Conservation (phyloP, 495 filamentous ascomycete genomes). For the Penicillium bovifimosum region DNA sequence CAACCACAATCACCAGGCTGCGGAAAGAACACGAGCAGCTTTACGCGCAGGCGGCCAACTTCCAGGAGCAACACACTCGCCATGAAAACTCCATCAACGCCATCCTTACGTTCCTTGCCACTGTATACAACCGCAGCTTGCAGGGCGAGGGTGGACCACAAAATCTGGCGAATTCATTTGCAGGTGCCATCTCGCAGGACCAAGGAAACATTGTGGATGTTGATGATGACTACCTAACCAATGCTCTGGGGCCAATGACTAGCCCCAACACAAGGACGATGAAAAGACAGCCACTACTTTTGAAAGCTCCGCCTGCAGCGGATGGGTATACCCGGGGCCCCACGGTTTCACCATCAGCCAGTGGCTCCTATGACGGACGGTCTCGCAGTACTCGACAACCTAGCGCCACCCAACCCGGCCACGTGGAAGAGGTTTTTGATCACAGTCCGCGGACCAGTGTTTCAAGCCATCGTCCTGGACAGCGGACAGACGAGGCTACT, state of each 20-base stretch:
- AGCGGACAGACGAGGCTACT: slow-evolving; percentile 19
- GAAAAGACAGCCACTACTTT: slow-evolving; percentile 46
- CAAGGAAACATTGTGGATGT: slow-evolving; percentile 70
- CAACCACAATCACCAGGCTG: slow-evolving; percentile 67
- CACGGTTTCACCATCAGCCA: slow-evolving; percentile 37
- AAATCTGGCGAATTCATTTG: slow-evolving; percentile 66
- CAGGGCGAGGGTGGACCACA: slow-evolving; percentile 56
- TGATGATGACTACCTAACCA: slow-evolving; percentile 51
- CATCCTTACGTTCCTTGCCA: slow-evolving; percentile 92
- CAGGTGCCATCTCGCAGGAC: slow-evolving; percentile 60
- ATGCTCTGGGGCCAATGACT: slow-evolving; percentile 32
- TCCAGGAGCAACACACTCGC: slow-evolving; percentile 86
- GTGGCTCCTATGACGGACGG: slow-evolving; percentile 27
- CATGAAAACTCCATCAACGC: slow-evolving; percentile 98
- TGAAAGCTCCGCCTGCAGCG: slow-evolving; percentile 44
- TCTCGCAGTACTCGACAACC: slow-evolving; percentile 33
- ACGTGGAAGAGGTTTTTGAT: slow-evolving; percentile 44
- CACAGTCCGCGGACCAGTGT: slow-evolving; percentile 31
- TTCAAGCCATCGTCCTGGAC: slow-evolving; percentile 12
- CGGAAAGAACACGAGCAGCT: slow-evolving; percentile 82
- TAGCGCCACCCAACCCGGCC: slow-evolving; percentile 29
- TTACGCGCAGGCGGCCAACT: slow-evolving; percentile 81
- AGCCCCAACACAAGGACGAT: slow-evolving; percentile 39
- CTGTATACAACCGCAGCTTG: slow-evolving; percentile 81
- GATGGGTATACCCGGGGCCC: slow-evolving; percentile 30